Evolutionary conservation across 2,329 filamentous ascomycete species (phyloP).

Genomic region (Nannizziopsis arthrosporioides): DNA sequence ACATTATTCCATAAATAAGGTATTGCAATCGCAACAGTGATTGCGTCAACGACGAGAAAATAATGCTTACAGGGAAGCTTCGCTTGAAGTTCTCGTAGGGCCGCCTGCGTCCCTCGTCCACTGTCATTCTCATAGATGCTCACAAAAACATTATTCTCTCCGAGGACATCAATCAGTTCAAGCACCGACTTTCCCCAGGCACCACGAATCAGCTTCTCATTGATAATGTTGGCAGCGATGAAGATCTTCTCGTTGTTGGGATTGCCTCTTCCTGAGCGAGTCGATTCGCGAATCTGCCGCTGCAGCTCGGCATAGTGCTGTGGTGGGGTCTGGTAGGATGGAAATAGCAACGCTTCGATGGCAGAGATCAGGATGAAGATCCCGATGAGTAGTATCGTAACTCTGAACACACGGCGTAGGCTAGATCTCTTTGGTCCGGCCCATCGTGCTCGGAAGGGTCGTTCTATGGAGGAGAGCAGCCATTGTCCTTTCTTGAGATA

Average conservation of each 20-base stretch:
- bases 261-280: constrained; percentile 8
- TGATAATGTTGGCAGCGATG: constrained; percentile 13
- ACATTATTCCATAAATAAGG: background rate
- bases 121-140: constrained; percentile 15
- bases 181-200: constrained; percentile 8
- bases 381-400: background rate
- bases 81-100: constrained; percentile 6
- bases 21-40: background rate
- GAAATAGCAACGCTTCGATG: constrained; percentile 8
- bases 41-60: background rate
- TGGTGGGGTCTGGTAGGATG: constrained; percentile 11
- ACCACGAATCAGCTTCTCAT: constrained; percentile 10
- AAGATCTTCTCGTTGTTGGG: constrained; percentile 10
- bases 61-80: constrained; percentile 10
- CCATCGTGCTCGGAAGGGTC: background rate
- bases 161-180: constrained; percentile 10
- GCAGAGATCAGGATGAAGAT: constrained; percentile 8
- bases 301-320: constrained; percentile 7
- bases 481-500: background rate
- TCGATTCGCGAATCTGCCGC: background rate
- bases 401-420: background rate
- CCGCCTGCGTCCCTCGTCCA: constrained; percentile 7
- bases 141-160: constrained; percentile 13
- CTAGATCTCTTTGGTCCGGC: background rate
- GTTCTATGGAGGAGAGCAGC: background rate